Base-by-base conservation (phyloP, 1,284 basidiomycete species). In the Rhodotorula sp. region DNA sequence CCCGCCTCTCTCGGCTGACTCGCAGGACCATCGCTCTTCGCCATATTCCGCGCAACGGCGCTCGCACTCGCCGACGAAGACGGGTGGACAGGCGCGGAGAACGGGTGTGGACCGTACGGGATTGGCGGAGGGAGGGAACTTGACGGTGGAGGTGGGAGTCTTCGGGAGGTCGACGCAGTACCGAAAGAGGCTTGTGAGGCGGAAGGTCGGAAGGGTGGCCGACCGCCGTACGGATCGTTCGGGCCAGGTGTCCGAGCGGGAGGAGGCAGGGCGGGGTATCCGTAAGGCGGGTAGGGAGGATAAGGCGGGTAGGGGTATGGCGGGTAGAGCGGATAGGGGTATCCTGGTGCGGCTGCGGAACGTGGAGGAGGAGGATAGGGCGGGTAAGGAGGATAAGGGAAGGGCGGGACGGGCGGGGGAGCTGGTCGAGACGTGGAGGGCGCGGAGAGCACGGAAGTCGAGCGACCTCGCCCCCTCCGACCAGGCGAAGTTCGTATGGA, bases 1-100 rank as follows among this genome's bases (percentile, higher is more conserved):
- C 46, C 36, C 36, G 47, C 48, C 20, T 39, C 19, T 9, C 56
- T 48, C 27, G 20, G 22, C 2, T 48, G 54, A 3, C 46, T 57
- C 24, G 29, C 24, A 24, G 54, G 56, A 34, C 62, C 32, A 44
- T 48, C 30, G 6, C 66, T n/a, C 20, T 62, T 56, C 24, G 49
- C 24, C 19, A 69, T 59, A 22, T 61, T 62, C 8, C 51, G 48
- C 32, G 63, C 63, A 15, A 69, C 67, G 22, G 67, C 57, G 3
- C 47, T 59, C 19, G 32, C 48, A 5, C 39, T 54, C 10, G 60
- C n/a, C 7, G 61, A 55, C 2, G 54, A 32, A 3, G 57, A 6
- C 15, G 57, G 36, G 27, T 19, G 24, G 1, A 30, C 51, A 4
- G 34, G 36, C 29, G 44, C 29, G 9, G 44, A 36, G 39, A 54